A percentile compares a stretch with the other conserved stretches of the same genome.
Evolutionary conservation across 2,329 filamentous ascomycete species (phyloP).

Genomic region (Colletotrichum orbiculare): DNA sequence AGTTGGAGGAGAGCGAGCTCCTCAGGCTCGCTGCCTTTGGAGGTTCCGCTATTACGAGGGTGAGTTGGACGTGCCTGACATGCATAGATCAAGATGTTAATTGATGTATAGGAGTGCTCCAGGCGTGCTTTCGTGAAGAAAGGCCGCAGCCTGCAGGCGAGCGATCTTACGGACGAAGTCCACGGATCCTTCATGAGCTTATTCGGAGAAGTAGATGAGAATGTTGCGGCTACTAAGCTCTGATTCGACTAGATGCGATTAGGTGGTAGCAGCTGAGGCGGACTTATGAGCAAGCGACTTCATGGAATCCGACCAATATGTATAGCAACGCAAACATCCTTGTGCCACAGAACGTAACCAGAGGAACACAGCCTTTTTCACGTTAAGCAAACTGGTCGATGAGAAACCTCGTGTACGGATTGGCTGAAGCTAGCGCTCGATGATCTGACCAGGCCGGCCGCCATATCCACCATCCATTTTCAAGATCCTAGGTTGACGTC

Average conservation of each 20-base stretch:
- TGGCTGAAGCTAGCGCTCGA: too few species aligned
- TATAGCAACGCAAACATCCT: too few species aligned
- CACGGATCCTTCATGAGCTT: constrained; percentile 82
- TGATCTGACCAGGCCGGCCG: too few species aligned
- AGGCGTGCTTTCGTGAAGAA: constrained; percentile 86
- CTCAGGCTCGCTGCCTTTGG: constrained; percentile 86
- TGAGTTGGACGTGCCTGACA: constrained; percentile 49
- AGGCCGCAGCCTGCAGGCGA: constrained; percentile 90
- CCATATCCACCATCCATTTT: too few species aligned
- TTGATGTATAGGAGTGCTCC: constrained; percentile 75
- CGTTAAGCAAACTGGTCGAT: too few species aligned
- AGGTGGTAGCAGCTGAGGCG: too few species aligned
- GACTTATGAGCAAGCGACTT: too few species aligned
- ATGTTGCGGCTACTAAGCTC: constrained; percentile 49
- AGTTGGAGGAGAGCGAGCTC: constrained; percentile 66
- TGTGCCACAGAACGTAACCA: too few species aligned
- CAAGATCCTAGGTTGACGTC: too few species aligned
- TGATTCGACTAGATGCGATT: constrained; percentile 33
- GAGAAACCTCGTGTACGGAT: too few species aligned
- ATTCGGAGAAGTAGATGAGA: constrained; percentile 75
- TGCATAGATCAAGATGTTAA: constrained; percentile 33
- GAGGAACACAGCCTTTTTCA: too few species aligned
- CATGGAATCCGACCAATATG: too few species aligned
- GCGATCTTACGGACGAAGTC: constrained; percentile 91
- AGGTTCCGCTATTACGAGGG: constrained; percentile 87